Percentiles rank a stretch among this genome's conserved stretches.
Evolutionary conservation across 208 protist species (phyloP).

Genomic region (Leishmania martiniquensis): DNA sequence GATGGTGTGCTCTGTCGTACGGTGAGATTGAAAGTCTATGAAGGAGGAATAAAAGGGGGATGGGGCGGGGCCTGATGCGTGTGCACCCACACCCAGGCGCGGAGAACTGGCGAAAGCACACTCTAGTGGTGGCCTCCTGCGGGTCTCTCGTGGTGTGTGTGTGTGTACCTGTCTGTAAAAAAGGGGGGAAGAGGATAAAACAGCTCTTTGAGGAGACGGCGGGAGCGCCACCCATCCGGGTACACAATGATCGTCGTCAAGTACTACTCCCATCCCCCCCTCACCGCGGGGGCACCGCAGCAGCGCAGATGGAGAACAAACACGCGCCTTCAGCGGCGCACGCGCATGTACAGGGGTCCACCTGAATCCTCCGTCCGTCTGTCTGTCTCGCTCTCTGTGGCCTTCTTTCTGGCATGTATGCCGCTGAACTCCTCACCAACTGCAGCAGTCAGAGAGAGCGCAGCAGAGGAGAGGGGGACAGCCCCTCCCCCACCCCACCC

Average conservation of each 20-base stretch:
- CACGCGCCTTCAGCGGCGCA: too few species aligned
- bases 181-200: not conserved
- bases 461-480: not conserved
- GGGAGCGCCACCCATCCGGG: not conserved
- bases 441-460: not conserved
- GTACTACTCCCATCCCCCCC: too few species aligned
- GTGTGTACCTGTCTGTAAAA: not conserved
- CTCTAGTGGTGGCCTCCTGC: not conserved
- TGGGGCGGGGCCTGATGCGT: not conserved
- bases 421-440: not conserved
- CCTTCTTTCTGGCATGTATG: not conserved
- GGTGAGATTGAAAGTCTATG: not conserved
- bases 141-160: not conserved
- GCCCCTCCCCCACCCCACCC: too few species aligned
- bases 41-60: not conserved
- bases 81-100: not conserved
- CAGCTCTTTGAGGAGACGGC: not conserved
- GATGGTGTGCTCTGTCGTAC: not conserved
- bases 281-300: too few species aligned
- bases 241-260: not conserved
- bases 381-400: not conserved
- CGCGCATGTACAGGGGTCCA: not conserved
- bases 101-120: not conserved
- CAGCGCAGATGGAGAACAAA: not conserved
- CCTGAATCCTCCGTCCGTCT: not conserved